Base-by-base conservation (phyloP, 768 basidiomycete genomes). In the Dioszegia hungarica region DNA sequence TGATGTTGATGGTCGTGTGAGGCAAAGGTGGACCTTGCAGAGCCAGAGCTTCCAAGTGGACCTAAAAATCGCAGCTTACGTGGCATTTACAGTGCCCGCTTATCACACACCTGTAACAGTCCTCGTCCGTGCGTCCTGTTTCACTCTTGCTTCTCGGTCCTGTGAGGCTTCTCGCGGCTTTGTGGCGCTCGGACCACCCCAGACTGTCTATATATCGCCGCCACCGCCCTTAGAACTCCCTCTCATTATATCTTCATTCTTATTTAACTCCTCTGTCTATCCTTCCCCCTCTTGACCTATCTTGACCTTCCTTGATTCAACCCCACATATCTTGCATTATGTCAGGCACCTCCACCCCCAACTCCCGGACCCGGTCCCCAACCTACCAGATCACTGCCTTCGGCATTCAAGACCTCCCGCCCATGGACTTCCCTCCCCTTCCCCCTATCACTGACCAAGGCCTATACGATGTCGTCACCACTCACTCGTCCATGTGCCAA, bases 391-490 rank as follows among this genome's bases (percentile, higher is more conserved):
- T 51, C 49, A 51, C 49, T 20, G 19, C 38, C 49, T 56, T 57
- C 20, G 44, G 19, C 41, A 34, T 47, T 22, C n/a, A 15, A 12
- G 37, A 24, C 22, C 46, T 49, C 20, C 46, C 53, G 25, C n/a
- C 39, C 37, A 50, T 60, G 31, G 48, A 37, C 22, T 56, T 64
- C 27, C 66, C 68, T 1, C 67, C 60, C 15, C 53, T 72, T 0
- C 64, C 64, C 1, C 53, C 48, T 8, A 64, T 72, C 36, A 40
- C 38, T 15, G 54, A 68, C 36, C 19, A 47, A 17, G 40, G 27
- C 1, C 38, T 68, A 12, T 38, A 41, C 39, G 12, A 37, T 14
- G 43, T 53, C 17, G 64, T 59, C 3, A 40, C 60, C 28, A 66
- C 66, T 12, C 66, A 71, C 38, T 39, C 54, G 3, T 56, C 53